Evolutionary conservation across 2,329 filamentous ascomycete species (phyloP).

Genomic region (Samsoniella hepiali): DNA sequence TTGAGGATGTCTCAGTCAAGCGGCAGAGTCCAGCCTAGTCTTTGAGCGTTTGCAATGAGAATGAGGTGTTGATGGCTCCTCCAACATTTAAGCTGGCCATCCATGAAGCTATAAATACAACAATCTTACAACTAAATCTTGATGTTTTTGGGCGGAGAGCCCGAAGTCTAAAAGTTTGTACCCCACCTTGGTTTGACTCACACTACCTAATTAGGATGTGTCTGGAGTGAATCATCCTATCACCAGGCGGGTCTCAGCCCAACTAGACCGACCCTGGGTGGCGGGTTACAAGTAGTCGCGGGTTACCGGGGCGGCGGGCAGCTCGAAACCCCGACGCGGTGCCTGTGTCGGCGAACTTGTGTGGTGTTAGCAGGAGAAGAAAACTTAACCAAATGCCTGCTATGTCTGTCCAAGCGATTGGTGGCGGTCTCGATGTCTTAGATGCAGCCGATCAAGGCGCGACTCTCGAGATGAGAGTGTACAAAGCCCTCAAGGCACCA

Average conservation of each 20-base stretch:
- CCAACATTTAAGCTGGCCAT: background rate
- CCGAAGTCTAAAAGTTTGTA: background rate
- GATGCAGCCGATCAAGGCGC: no score
- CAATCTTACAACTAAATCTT: background rate
- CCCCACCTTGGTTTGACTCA: conserved; percentile 3
- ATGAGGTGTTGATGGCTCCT: background rate
- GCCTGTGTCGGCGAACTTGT: background rate
- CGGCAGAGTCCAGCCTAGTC: background rate
- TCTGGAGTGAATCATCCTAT: conserved; percentile 15
- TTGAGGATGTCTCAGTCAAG: background rate
- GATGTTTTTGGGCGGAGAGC: background rate
- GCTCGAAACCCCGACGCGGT: background rate
- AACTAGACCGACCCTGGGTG: background rate
- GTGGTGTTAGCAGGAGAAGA: background rate
- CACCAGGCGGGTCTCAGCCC: background rate
- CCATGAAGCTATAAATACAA: conserved; percentile 11
- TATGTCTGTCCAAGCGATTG: no score
- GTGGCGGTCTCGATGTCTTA: no score
- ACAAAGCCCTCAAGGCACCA: no score
- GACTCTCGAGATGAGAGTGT: no score
- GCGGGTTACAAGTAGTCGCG: no score
- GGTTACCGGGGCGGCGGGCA: conserved; percentile 5
- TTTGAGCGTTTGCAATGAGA: background rate
- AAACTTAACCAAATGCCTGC: background rate
- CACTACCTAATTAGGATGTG: conserved; percentile 12